phyloP scores from a whole-genome alignment of 306 rosid species.

The Dalbergia cultrata region DNA sequence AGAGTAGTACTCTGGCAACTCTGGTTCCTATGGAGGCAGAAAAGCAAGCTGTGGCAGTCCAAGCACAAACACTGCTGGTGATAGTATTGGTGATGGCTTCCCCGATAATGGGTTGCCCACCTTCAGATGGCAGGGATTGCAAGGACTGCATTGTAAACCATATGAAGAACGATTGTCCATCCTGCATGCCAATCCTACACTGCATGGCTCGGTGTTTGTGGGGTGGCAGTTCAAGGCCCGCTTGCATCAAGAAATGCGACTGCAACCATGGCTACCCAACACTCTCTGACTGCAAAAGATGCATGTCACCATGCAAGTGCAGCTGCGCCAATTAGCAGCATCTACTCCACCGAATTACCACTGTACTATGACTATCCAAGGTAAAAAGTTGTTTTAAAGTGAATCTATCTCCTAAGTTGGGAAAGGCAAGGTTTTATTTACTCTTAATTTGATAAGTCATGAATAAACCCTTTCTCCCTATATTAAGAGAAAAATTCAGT shows the following conservation, averaged over 20 bases:
- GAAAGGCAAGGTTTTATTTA: too few relatives aligned
- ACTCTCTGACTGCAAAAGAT: conserved; percentile 74
- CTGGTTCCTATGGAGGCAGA: conserved; percentile 35
- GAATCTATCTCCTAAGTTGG: too few relatives aligned
- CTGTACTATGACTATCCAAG: background rate
- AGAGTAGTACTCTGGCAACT: background rate
- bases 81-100: conserved; percentile 36
- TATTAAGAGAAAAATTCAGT: too few relatives aligned
- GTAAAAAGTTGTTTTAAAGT: too few relatives aligned
- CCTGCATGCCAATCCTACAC: conserved; percentile 66
- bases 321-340: conserved; percentile 58
- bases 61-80: conserved; percentile 38
- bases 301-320: conserved; percentile 88
- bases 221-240: conserved; percentile 64
- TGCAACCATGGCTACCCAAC: conserved; percentile 56
- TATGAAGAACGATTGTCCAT: conserved; percentile 69
- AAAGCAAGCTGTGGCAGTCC: conserved; percentile 31
- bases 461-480: too few relatives aligned
- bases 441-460: background rate
- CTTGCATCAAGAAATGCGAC: conserved; percentile 64
- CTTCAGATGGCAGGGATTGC: conserved; percentile 56
- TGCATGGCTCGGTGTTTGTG: conserved; percentile 93
- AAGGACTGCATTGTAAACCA: conserved; percentile 62
- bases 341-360: background rate
- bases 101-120: conserved; percentile 54